Base-by-base conservation (phyloP, 2,329 filamentous ascomycete genomes). In the Penicillium sp. region DNA sequence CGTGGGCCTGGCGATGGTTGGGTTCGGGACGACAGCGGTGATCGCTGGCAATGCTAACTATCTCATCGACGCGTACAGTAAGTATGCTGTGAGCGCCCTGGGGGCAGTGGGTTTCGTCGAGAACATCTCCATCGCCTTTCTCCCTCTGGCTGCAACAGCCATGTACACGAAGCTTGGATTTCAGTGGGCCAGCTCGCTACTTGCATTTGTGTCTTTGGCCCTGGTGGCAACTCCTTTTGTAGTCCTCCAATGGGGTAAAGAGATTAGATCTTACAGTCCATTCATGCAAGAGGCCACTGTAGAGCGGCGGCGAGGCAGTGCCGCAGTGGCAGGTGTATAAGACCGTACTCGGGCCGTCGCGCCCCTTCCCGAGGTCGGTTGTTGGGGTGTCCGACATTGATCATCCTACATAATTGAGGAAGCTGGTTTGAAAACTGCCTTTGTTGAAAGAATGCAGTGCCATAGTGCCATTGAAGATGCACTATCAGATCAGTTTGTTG, bases 31-130 rank as follows among this genome's bases (percentile, higher is more conserved):
- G 1, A 72, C 72, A 13, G 67, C 68, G 6, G 79, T 78, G 21
- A 73, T 75, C 55, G 71, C 81, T 57, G 76, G 76, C 16, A 77
- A 76, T 3, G 71, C 78, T 2, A 80, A 81, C 65, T 79, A 79
- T 44, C 66, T 77, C 21, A 74, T 72, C 3, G 77, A 80, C 57
- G 73, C 78, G 0, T 80, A 80, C 50, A 74, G 77, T 27, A 69
- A 75, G 32, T 79, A 77, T 51, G 77, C 78, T 3, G 77, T 76
- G 0, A 77, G 73, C 3, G 75, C 78, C 1, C 64, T 78, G 0
- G 73, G 75, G 0, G 78, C 77, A 0, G 77, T 76, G 3, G 75
- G 75, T 0, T 66, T 80, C 2, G 68, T 77, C 1, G 65, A 77
- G 7, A 78, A 77, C 52, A 53, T 67, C 0, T 72, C 79, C 16